Conservation (phyloP, 805 yeast genomes). For the Hanseniaspora thailandica region DNA sequence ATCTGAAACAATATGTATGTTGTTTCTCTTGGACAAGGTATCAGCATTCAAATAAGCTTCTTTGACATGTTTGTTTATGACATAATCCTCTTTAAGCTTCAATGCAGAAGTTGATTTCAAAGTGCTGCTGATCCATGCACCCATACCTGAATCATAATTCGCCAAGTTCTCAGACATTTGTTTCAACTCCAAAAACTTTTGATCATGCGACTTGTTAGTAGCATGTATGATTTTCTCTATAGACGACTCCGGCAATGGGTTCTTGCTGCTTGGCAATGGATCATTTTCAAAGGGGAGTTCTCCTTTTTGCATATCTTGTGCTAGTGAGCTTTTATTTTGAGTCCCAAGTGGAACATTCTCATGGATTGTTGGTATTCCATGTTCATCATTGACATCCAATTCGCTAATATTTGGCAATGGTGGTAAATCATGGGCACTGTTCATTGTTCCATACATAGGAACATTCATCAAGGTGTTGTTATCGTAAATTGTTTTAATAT, state of each 20-base stretch:
- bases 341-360: background rate
- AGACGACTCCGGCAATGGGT: constrained; percentile 28
- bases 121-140: constrained; percentile 39
- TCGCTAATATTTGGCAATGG: constrained; percentile 24
- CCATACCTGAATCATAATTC: constrained; percentile 45
- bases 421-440: constrained; percentile 24
- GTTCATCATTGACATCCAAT: background rate
- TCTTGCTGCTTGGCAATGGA: background rate
- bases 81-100: constrained; percentile 30
- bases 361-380: background rate
- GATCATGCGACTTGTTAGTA: constrained; percentile 19
- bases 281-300: constrained; percentile 9
- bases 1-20: constrained; percentile 30
- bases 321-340: background rate
- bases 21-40: constrained; percentile 27
- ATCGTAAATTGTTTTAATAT: constrained; percentile 29
- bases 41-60: constrained; percentile 58
- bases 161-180: constrained; percentile 30
- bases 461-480: constrained; percentile 29
- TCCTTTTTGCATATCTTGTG: background rate
- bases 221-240: constrained; percentile 31
- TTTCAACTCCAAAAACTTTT: constrained; percentile 23
- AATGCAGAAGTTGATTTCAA: constrained; percentile 28
- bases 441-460: constrained; percentile 24
- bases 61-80: constrained; percentile 41